These are phyloP conservation scores for Nematocida sp. DNA, from an alignment of 371 early-diverging fungal genomes.

Conservation along the genomic window DNA sequence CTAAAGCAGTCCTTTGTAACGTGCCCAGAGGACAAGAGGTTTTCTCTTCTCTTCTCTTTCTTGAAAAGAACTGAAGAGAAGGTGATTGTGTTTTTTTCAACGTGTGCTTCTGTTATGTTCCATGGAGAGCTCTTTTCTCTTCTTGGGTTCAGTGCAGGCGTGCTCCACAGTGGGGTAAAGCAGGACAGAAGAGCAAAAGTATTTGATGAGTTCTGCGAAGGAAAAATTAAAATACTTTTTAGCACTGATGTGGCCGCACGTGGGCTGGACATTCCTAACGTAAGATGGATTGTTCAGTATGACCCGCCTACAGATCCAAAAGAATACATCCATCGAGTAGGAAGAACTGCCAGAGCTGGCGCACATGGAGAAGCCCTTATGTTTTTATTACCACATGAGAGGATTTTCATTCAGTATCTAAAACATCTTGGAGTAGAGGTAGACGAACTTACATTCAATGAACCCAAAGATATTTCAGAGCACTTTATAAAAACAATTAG, in stretches of 20 bases:
- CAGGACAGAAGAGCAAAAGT: slow-evolving; percentile 65
- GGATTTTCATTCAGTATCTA: slow-evolving; percentile 52
- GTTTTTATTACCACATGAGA: slow-evolving; percentile 71
- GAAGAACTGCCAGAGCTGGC: slow-evolving; percentile 77
- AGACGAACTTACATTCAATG: slow-evolving; percentile 29
- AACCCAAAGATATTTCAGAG: slow-evolving; percentile 33
- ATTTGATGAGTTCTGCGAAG: slow-evolving; percentile 60
- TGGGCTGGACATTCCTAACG: slow-evolving; percentile 49
- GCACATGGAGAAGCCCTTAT: slow-evolving; percentile 29
- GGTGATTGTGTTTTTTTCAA: slow-evolving; percentile 68
- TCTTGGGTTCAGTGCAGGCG: slow-evolving; percentile 38
- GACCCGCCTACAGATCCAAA: slow-evolving; percentile 63
- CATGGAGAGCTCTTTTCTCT: slow-evolving; percentile 71
- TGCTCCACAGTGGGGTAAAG: slow-evolving; percentile 69
- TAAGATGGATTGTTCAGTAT: slow-evolving; percentile 58
- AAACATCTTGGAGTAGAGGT: slow-evolving; percentile 46
- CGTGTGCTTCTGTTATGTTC: slow-evolving; percentile 68
- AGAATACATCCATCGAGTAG: slow-evolving; percentile 80
- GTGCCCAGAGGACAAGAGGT: slow-evolving; percentile 87
- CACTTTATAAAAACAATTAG: slow-evolving; percentile 77
- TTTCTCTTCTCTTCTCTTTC: slow-evolving; percentile 80
- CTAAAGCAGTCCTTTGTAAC: slow-evolving; percentile 93
- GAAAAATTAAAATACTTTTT: slow-evolving; percentile 52
- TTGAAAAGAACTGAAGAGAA: slow-evolving; percentile 50
- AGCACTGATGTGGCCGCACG: slow-evolving; percentile 58